Evolutionary conservation across 2,329 filamentous ascomycete species (phyloP).

Genomic region (Lasiodiplodia hormozganensis): DNA sequence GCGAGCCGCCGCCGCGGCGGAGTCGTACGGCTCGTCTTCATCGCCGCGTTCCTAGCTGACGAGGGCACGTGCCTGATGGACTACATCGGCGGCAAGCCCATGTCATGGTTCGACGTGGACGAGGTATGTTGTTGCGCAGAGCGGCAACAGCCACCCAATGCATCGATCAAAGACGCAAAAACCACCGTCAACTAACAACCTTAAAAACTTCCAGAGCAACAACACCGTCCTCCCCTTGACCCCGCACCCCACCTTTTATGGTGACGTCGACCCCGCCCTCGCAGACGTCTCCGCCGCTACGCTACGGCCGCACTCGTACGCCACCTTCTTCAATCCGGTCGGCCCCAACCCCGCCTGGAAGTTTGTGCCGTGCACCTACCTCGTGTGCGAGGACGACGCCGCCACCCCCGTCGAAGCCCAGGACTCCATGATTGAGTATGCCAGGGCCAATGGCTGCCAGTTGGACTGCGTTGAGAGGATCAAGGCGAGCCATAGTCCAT

Average conservation of each 20-base stretch:
- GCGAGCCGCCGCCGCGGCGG: slow-evolving; percentile 3
- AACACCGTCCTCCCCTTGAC: background rate
- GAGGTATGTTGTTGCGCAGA: no score
- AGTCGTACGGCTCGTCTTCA: slow-evolving; percentile 15
- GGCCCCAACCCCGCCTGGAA: slow-evolving; percentile 43
- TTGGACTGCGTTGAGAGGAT: slow-evolving; percentile 37
- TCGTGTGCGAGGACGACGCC: slow-evolving; percentile 47
- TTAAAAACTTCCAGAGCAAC: background rate
- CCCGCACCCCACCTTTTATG: slow-evolving; percentile 35
- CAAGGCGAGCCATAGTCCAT: slow-evolving; percentile 50
- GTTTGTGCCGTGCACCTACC: slow-evolving; percentile 45
- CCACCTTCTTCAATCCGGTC: slow-evolving; percentile 37
- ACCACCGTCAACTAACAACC: background rate
- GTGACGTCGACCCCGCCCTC: slow-evolving; percentile 39
- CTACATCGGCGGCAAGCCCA: slow-evolving; percentile 22
- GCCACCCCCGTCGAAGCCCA: slow-evolving; percentile 42
- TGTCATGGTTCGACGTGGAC: slow-evolving; percentile 32
- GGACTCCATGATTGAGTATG: slow-evolving; percentile 40
- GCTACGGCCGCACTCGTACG: slow-evolving; percentile 37
- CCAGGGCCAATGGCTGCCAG: slow-evolving; percentile 36
- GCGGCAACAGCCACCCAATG: background rate
- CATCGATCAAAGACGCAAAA: background rate
- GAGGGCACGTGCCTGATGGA: background rate
- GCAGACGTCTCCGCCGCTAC: slow-evolving; percentile 36
- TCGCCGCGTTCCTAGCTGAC: slow-evolving; percentile 12